Base-by-base conservation (phyloP, 2,329 filamentous ascomycete species). In the Ophiocordyceps robertsii region DNA sequence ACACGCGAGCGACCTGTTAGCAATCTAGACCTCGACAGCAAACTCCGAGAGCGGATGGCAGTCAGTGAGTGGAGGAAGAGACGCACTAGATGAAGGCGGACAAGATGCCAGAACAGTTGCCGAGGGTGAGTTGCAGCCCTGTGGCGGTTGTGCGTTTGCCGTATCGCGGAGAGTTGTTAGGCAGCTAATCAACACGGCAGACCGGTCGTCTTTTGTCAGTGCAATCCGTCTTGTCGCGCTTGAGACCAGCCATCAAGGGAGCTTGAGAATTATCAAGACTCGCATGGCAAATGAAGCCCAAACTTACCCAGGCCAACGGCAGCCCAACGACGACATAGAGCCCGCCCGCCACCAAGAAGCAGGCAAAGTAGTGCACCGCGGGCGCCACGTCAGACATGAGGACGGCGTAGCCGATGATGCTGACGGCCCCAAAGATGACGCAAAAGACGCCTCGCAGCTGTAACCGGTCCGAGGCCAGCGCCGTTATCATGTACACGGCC, bases 111-210 rank as follows among this genome's bases (percentile, higher is more conserved):
- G 77, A 73, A 14, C 70, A 67, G 48, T 88, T 88, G 3, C 82
- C 82, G 41, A 80, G 70, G 0, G 76, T 84, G 31, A 87, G 64
- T 56, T 87, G 82, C 55, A 87, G 56, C 0, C 80, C 83, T 1
- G 75, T 84, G 0, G 80, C 81, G 0, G 80, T 82, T 0, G 82
- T 82, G 29, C 84, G 68, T 58, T 88, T 89, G 10, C 82, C 83
- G 49, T 87, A 89, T 8, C 84, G 69, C 1, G 84, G 84, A 14
- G 73, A 71, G 46, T 87, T 88, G 16, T 73, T 78, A 0, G 81
- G 73, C 33, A 81, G 51, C 61, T 64, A 36, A 16, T 32, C 3
- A n/a, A 13, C 12, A 36, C 5, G 10, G 16, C n/a, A 36, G 33
- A 10, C 14, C n/a, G n/a, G 14, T 12, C 31, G n/a, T 32, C 31